Base-by-base conservation (phyloP, 257 asterid species). In the Capsicum chinense region DNA sequence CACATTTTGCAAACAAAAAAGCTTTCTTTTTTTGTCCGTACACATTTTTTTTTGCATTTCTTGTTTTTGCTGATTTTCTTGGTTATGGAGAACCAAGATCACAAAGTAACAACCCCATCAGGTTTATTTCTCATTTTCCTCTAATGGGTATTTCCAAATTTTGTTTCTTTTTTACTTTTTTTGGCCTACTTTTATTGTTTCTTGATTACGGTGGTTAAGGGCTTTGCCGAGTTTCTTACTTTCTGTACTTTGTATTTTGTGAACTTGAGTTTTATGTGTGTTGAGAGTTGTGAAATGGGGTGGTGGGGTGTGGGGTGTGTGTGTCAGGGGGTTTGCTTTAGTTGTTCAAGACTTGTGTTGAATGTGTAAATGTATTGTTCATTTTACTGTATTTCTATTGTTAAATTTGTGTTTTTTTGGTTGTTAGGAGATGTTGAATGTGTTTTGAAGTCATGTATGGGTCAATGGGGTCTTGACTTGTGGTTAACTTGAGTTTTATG, bases 21-120 rank as follows among this genome's bases (percentile, higher is more conserved):
- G 17, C 56, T 74, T 71, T 73, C 37, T 58, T 35, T 78, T 60
- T 78, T 60, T 47, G 69, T 64, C 74, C 37, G 66, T 76, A 47
- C 63, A 70, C 83, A 16, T 59, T 44, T 58, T 3, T 78, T 81
- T 52, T 26, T 26, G 26, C 14, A 54, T 76, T 39, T 13, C 6
- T 60, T 57, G 12, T 39, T 42, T 10, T 19, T 50, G 1, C 21
- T 76, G 21, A 47, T 69, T 57, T 63, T 56, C 42, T n/a, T 9
- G 64, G 10, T 56, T 17, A 88, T 88, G 91, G 89, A 88, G 39
- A 81, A 11, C 62, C 86, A 74, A 81, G 89, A 88, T 83, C 88
- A 87, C 70, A 63, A 73, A 62, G 52, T 35, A 26, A 44, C 70
- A 17, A 37, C 66, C 16, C 62, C 84, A 33, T 37, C 87, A 83